Conservation (phyloP, 140 eudicot species). For the Senecio squalidus region DNA sequence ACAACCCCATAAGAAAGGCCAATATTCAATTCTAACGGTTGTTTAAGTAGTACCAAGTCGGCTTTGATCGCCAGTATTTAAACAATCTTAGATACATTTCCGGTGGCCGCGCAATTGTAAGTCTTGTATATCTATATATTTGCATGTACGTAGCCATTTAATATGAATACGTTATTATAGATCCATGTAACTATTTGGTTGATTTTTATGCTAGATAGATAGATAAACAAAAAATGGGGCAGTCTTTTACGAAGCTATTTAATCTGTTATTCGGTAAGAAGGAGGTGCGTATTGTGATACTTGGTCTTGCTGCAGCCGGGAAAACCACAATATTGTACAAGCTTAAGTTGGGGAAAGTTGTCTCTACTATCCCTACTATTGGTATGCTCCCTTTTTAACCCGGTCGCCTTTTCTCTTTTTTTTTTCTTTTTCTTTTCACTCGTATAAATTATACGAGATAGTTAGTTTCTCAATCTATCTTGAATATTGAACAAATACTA, state of each 20-base stretch:
- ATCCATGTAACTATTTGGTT: background rate
- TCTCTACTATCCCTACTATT: conserved; percentile 44
- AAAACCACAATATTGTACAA: conserved; percentile 46
- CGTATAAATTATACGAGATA: background rate
- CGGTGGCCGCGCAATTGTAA: background rate
- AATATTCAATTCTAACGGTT: background rate
- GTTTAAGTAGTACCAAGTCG: background rate
- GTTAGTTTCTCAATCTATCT: too few relatives aligned
- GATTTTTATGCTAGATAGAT: conserved; percentile 8
- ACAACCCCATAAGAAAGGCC: too few relatives aligned
- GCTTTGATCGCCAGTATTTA: background rate
- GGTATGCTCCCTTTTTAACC: conserved; percentile 26
- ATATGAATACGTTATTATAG: background rate
- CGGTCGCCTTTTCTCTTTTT: background rate
- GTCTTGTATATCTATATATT: background rate
- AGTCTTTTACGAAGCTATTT: conserved; percentile 46
- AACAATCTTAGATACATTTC: background rate
- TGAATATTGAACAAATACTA: too few relatives aligned
- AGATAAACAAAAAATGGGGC: conserved; percentile 38
- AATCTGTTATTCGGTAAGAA: conserved; percentile 39
- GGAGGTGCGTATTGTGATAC: conserved; percentile 46
- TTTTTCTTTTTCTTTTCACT: background rate
- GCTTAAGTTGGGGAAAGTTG: conserved; percentile 50
- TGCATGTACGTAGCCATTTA: background rate
- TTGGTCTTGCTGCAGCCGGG: conserved; percentile 50